Conservation (phyloP, 106 monocot species). For the Allium fistulosum region DNA sequence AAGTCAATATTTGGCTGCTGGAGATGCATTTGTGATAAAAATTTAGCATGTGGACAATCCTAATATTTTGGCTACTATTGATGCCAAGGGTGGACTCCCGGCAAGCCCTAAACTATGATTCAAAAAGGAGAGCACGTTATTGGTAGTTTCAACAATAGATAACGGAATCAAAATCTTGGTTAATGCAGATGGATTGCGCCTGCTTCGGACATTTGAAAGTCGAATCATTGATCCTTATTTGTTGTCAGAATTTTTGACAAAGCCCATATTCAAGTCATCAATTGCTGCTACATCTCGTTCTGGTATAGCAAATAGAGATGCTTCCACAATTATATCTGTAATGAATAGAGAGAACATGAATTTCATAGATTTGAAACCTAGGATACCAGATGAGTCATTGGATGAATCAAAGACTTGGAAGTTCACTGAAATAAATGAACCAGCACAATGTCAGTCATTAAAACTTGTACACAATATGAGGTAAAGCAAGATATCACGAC, state of each 20-base stretch:
- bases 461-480: slow-evolving; percentile 63
- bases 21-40: slow-evolving; percentile 54
- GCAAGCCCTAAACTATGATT: slow-evolving; percentile 72
- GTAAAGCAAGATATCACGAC: slow-evolving; percentile 69
- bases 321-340: slow-evolving; percentile 38
- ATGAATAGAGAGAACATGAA: slow-evolving; percentile 66
- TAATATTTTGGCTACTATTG: slow-evolving; percentile 51
- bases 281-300: slow-evolving; percentile 25
- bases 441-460: slow-evolving; percentile 69
- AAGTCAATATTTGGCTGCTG: slow-evolving; percentile 51
- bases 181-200: slow-evolving; percentile 67
- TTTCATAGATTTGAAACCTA: slow-evolving; percentile 66
- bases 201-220: slow-evolving; percentile 60
- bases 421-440: slow-evolving; percentile 74
- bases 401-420: slow-evolving; percentile 89
- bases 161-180: slow-evolving; percentile 84
- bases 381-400: slow-evolving; percentile 59
- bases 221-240: slow-evolving; percentile 42
- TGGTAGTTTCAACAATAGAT: slow-evolving; percentile 75
- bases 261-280: slow-evolving; percentile 64
- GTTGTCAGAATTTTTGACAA: slow-evolving; percentile 23
- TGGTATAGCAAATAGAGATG: slow-evolving; percentile 44
- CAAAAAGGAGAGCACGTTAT: slow-evolving; percentile 67
- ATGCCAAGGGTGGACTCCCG: slow-evolving; percentile 54
- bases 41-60: slow-evolving; percentile 66